A percentile compares a stretch with the other conserved stretches of the same genome.
Conservation (phyloP, 768 basidiomycete genomes). For the Boletus subparvulus region DNA sequence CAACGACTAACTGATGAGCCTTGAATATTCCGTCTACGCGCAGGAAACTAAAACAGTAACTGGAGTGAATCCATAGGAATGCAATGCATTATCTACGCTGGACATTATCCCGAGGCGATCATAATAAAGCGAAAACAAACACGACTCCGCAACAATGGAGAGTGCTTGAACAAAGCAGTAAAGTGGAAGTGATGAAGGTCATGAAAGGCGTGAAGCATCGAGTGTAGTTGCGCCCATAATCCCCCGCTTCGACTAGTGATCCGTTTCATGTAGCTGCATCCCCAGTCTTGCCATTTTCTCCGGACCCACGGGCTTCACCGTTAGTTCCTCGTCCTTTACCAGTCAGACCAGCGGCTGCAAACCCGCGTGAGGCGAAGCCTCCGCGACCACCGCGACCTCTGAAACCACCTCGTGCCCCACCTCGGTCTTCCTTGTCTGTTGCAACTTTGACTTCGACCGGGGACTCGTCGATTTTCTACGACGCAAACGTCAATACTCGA, state of each 20-base stretch:
- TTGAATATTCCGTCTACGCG: not conserved
- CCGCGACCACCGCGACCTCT: conserved; percentile 51
- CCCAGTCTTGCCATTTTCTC: conserved; percentile 28
- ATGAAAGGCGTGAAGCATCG: conserved; percentile 20
- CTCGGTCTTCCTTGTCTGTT: conserved; percentile 50
- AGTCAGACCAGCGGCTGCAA: conserved; percentile 69
- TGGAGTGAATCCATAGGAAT: conserved; percentile 14
- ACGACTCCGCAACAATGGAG: conserved; percentile 17
- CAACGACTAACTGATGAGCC: not conserved
- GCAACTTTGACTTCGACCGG: conserved; percentile 71
- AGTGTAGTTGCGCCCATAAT: conserved; percentile 15
- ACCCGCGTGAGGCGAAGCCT: conserved; percentile 58
- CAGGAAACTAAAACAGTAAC: not conserved
- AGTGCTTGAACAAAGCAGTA: conserved; percentile 8
- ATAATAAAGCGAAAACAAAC: conserved; percentile 23
- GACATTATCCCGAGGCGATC: conserved; percentile 19
- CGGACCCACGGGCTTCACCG: conserved; percentile 29
- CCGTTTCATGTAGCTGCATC: conserved; percentile 25
- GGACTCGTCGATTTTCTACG: conserved; percentile 68
- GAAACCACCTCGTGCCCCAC: conserved; percentile 48
- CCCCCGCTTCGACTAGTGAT: conserved; percentile 16
- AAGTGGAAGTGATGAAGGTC: conserved; percentile 12
- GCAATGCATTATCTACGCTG: conserved; percentile 19
- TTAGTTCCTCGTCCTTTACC: conserved; percentile 31
- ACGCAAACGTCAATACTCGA: conserved; percentile 5